These are phyloP conservation scores for Chloromonas sp. DNA, from an alignment of 163 green algal genomes.

Conservation along the genomic window DNA sequence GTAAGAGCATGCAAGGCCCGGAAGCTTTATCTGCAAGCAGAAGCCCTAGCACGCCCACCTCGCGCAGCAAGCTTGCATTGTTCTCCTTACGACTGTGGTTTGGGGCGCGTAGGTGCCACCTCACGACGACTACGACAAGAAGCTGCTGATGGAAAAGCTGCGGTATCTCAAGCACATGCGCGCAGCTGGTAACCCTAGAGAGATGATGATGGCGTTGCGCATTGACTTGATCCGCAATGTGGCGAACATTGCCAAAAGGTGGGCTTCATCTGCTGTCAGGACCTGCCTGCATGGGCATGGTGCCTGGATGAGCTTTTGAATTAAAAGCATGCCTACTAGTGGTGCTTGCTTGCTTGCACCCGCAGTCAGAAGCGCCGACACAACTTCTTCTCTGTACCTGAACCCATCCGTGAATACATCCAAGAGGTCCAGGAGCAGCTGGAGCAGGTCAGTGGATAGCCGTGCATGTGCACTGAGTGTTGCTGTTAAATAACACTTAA, in stretches of 20 bases:
- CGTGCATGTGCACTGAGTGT: too few relatives aligned
- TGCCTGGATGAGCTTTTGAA: background rate
- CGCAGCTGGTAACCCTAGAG: slow-evolving; percentile 44
- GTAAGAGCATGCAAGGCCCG: background rate
- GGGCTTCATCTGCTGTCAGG: too few relatives aligned
- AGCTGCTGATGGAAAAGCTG: slow-evolving; percentile 69
- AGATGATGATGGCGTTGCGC: slow-evolving; percentile 87
- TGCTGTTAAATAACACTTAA: too few relatives aligned
- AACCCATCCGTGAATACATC: slow-evolving; percentile 72
- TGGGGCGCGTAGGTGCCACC: background rate
- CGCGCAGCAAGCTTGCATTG: too few relatives aligned
- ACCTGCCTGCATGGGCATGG: background rate
- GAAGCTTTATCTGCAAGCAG: background rate
- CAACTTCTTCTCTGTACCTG: slow-evolving; percentile 55
- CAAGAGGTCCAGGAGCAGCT: slow-evolving; percentile 69
- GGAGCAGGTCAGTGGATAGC: slow-evolving; percentile 32
- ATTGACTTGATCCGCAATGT: slow-evolving; percentile 94
- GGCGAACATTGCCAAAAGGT: slow-evolving; percentile 80
- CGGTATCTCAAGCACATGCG: slow-evolving; percentile 46
- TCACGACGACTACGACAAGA: slow-evolving; percentile 69
- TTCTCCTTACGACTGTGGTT: too few relatives aligned
- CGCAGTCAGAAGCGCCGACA: slow-evolving; percentile 64
- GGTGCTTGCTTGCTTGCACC: background rate
- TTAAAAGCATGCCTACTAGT: background rate
- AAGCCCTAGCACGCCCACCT: too few relatives aligned